Evolutionary conservation across 176 grass and related monocot species (phyloP), one percentile per base, ranked within the genome.

Genomic region (Musa beccarii): DNA sequence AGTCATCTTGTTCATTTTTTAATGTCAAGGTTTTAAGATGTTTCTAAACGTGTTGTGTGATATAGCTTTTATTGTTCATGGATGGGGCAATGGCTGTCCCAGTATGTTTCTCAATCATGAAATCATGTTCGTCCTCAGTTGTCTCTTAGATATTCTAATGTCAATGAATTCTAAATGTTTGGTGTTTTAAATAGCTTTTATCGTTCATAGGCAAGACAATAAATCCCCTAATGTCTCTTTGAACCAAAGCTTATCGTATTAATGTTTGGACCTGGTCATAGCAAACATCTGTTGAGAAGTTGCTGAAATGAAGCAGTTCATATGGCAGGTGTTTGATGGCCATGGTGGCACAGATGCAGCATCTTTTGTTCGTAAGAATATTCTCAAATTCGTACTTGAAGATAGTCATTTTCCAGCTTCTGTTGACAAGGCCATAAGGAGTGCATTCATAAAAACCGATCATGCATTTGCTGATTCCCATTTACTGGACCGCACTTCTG

Each of bases 311-410:
- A 11, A 53, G 11, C 19, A 14, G 50, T 53, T 66, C 8, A 26
- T 62, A 21, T 66, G 62, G 67, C 85, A 96, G 93, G 89, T 96
- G 65, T 96, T 96, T 86, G 89, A 96, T 86, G 93, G 93, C 23
- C 93, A 96, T 79, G 81, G 89, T 79, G 93, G 93, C 78, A 88
- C 70, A 20, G 93, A 96, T 68, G 93, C 93, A 43, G 93, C 86
- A 16, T 83, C 75, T 75, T 96, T 90, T 81, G 93, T 92, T 74
- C 84, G 66, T n/a, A 92, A 86, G 62, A 96, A 92, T 80, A 76
- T 96, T 79, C 89, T 96, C n/a, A 88, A 86, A 79, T 90, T 92
- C 76, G 90, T 96, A 73, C 82, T 87, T 49, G 93, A 92, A 78
- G 93, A 96, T 75, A 72, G 54, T 24, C 79, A 92, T 86, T 96